These are phyloP conservation scores for Rhizopus delemar DNA, from an alignment of 371 early-diverging fungal genomes.

Conservation along the genomic window DNA sequence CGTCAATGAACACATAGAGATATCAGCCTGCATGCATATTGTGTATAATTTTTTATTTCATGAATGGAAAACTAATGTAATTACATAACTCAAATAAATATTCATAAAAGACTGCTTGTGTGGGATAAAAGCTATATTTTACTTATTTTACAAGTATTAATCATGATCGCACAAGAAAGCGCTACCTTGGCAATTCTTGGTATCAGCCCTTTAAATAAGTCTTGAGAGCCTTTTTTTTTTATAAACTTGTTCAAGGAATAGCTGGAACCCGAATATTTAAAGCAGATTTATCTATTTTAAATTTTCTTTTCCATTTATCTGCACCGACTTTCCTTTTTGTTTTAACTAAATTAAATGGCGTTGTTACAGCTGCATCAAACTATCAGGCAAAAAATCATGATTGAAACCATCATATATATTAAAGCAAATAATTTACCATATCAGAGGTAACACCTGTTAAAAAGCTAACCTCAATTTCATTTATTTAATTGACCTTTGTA, in stretches of 20 bases:
- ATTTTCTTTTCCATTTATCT: conserved; percentile 12
- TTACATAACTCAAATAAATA: too few species aligned
- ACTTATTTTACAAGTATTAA: conserved; percentile 78
- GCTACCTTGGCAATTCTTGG: conserved; percentile 89
- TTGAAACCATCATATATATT: not conserved
- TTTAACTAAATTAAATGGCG: conserved; percentile 96
- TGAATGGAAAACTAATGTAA: too few species aligned
- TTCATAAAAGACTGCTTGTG: not conserved
- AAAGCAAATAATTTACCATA: conserved; percentile 44
- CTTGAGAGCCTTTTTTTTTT: conserved; percentile 70
- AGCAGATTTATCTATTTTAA: conserved; percentile 21
- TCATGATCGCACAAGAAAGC: conserved; percentile 97
- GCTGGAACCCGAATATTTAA: too few species aligned
- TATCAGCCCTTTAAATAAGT: conserved; percentile 74
- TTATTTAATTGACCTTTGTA: conserved; percentile 11
- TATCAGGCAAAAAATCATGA: conserved; percentile 12
- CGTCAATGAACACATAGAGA: too few species aligned
- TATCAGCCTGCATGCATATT: not conserved
- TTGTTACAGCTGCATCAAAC: conserved; percentile 87
- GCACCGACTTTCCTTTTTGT: conserved; percentile 76
- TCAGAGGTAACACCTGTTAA: conserved; percentile 76
- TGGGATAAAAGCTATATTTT: conserved; percentile 52
- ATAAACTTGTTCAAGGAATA: conserved; percentile 51
- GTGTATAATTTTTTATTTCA: too few species aligned
- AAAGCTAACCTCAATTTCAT: conserved; percentile 58